phyloP scores from a whole-genome alignment of 2,329 filamentous ascomycete species.

The Trichoderma cornu-damae region DNA sequence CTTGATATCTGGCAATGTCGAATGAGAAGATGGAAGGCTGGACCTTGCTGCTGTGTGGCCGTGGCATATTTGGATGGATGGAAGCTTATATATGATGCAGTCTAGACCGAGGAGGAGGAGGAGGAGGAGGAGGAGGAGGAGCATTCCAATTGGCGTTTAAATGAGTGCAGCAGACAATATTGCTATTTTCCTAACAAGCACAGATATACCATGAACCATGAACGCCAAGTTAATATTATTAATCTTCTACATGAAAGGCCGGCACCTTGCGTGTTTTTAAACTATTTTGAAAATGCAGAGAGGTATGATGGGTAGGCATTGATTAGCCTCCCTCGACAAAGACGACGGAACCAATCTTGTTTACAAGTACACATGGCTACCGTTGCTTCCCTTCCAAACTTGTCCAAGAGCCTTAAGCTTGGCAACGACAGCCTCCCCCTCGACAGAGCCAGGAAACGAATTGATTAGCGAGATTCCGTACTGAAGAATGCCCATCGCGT shows the following conservation, averaged over 20 bases:
- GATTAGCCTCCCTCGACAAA: too few relatives aligned
- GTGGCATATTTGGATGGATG: neutral
- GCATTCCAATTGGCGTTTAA: neutral
- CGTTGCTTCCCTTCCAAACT: neutral
- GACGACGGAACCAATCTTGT: neutral
- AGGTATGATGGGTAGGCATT: too few relatives aligned
- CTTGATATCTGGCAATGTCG: conserved; percentile 49
- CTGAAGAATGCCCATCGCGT: neutral
- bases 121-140: too few relatives aligned
- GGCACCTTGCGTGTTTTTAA: too few relatives aligned
- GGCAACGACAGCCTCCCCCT: neutral
- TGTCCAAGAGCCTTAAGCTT: neutral
- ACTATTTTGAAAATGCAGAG: too few relatives aligned
- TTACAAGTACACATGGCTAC: neutral
- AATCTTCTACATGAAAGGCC: too few relatives aligned
- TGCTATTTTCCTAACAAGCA: neutral
- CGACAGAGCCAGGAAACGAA: neutral
- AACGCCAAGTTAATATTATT: neutral
- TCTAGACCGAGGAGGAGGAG: neutral
- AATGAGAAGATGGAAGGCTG: conserved; percentile 26
- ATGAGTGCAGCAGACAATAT: neutral
- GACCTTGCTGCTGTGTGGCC: neutral
- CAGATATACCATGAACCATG: neutral
- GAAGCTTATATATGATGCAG: neutral
- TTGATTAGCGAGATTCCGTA: conserved; percentile 11